Percentiles rank a stretch among this genome's conserved stretches.
These are phyloP conservation scores for Ceratocystis albifundus DNA, from an alignment of 2,329 filamentous ascomycete genomes.

Conservation along the genomic window DNA sequence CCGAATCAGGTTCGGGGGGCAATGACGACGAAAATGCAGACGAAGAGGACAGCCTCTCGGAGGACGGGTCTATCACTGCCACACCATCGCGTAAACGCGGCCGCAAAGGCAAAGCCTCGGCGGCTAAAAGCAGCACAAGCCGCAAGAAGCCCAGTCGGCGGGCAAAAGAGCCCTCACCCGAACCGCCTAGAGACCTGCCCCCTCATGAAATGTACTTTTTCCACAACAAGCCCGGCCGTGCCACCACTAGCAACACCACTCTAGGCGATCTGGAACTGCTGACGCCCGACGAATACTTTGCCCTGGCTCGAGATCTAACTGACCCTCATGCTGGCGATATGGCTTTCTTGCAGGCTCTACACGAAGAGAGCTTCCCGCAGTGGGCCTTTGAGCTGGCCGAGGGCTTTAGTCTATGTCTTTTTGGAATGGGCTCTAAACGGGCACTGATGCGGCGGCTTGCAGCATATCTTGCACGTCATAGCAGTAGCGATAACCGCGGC, in stretches of 20 bases:
- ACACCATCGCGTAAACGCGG: slow-evolving; percentile 36
- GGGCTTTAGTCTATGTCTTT: slow-evolving; percentile 79
- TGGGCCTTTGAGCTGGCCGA: slow-evolving; percentile 86
- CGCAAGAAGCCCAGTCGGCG: slow-evolving; percentile 27
- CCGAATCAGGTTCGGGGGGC: slow-evolving; percentile 31
- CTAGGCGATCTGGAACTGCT: slow-evolving; percentile 63
- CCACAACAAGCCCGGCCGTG: slow-evolving; percentile 70
- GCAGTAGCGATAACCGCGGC: slow-evolving; percentile 27
- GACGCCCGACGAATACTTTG: slow-evolving; percentile 86
- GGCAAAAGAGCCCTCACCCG: slow-evolving; percentile 56
- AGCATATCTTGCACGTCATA: slow-evolving; percentile 48
- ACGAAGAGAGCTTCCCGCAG: slow-evolving; percentile 73
- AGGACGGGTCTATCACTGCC: slow-evolving; percentile 36
- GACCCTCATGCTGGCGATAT: slow-evolving; percentile 55
- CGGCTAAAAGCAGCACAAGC: slow-evolving; percentile 24
- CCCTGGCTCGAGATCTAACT: slow-evolving; percentile 40
- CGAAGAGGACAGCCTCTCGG: slow-evolving; percentile 26
- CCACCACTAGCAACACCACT: slow-evolving; percentile 79
- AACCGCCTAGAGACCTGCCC: slow-evolving; percentile 69
- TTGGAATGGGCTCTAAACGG: slow-evolving; percentile 86
- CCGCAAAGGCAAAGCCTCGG: slow-evolving; percentile 23
- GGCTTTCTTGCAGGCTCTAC: slow-evolving; percentile 59
- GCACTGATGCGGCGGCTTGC: slow-evolving; percentile 64
- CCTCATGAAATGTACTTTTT: slow-evolving; percentile 88
- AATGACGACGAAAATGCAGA: slow-evolving; percentile 40